phyloP scores from a whole-genome alignment of 73 alveolate genomes.

The Symbiodinium natans region DNA sequence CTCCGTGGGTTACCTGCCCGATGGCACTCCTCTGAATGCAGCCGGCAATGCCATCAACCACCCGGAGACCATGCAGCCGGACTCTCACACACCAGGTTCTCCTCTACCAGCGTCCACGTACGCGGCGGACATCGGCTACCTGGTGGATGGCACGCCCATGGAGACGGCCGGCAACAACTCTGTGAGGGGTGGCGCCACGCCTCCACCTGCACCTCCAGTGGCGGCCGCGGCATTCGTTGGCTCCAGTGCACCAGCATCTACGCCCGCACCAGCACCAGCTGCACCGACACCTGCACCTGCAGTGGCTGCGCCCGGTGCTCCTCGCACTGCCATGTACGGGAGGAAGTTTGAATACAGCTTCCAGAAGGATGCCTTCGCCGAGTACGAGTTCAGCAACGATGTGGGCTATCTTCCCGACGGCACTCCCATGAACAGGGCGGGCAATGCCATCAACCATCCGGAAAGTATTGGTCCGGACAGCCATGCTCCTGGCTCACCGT shows the following conservation, averaged over 20 bases:
- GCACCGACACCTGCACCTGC: background rate
- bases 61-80: background rate
- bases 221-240: too few relatives aligned
- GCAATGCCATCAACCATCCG: constrained; percentile 11
- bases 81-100: background rate
- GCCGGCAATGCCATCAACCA: constrained; percentile 21
- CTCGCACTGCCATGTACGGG: background rate
- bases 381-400: background rate
- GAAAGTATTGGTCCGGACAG: background rate
- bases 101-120: background rate
- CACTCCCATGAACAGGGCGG: background rate
- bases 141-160: background rate
- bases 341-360: background rate
- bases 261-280: background rate
- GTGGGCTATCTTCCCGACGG: constrained; percentile 32
- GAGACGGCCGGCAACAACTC: background rate
- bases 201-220: background rate
- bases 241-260: background rate
- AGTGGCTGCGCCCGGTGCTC: background rate
- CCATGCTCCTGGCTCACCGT: constrained; percentile 4
- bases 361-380: background rate
- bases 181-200: background rate
- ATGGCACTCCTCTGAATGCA: background rate
- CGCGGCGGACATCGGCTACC: background rate
- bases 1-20: background rate